Conservation (phyloP, 2,329 filamentous ascomycete species). For the Pyrenochaeta sp. region DNA sequence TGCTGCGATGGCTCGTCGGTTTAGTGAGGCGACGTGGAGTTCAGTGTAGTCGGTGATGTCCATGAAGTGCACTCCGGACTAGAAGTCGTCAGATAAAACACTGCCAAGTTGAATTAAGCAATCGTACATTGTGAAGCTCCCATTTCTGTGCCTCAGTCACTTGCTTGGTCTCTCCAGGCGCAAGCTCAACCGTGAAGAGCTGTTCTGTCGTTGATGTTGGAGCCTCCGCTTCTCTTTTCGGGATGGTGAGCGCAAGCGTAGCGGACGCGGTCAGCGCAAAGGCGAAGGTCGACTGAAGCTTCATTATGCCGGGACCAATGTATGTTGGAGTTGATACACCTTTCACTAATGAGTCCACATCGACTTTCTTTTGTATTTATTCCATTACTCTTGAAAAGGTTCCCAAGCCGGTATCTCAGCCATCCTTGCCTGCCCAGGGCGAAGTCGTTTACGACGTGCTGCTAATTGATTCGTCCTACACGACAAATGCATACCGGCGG, state of each 20-base stretch:
- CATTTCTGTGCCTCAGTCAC: slow-evolving; percentile 25
- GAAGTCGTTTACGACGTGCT: not conserved
- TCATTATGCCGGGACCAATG: slow-evolving; percentile 5
- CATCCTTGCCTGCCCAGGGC: not conserved
- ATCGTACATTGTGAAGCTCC: slow-evolving; percentile 20
- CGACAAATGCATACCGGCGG: not conserved
- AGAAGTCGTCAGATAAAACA: slow-evolving; percentile 34
- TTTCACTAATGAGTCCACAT: not conserved
- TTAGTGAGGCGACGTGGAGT: slow-evolving; percentile 14
- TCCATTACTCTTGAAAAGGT: not conserved
- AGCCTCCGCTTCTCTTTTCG: slow-evolving; percentile 1
- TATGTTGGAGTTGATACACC: not conserved
- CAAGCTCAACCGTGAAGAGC: slow-evolving; percentile 22
- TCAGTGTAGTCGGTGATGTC: slow-evolving; percentile 34
- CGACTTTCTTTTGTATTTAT: not conserved
- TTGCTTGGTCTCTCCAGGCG: slow-evolving; percentile 22
- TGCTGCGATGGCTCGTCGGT: slow-evolving; percentile 8
- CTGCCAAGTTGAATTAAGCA: not conserved
- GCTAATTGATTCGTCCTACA: slow-evolving; percentile 3
- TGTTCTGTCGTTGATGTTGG: slow-evolving; percentile 8
- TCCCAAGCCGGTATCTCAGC: not conserved
- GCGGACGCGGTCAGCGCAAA: slow-evolving; percentile 13
- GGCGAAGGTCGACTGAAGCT: slow-evolving; percentile 12
- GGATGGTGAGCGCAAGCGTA: slow-evolving; percentile 9
- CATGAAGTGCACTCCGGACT: slow-evolving; percentile 35